These are phyloP conservation scores for Mycothermus thermophilus DNA, from an alignment of 495 filamentous ascomycete species.

Conservation along the genomic window DNA sequence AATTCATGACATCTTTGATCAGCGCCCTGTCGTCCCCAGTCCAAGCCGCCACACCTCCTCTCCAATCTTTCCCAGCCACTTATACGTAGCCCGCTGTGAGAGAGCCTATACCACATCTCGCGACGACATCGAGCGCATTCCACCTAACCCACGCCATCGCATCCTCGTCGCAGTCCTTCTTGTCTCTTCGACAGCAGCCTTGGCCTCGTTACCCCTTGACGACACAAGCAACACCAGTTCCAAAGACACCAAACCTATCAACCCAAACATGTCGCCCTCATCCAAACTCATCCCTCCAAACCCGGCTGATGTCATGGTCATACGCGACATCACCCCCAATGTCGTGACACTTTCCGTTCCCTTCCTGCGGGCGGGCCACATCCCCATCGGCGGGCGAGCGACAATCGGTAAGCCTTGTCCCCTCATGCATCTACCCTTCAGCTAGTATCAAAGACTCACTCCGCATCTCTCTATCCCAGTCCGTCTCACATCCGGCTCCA, in stretches of 20 bases:
- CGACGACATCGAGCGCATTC: too few relatives aligned
- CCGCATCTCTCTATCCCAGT: slow-evolving; percentile 39
- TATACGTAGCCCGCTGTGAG: too few relatives aligned
- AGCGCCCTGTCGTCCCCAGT: too few relatives aligned
- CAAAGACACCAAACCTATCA: neutral
- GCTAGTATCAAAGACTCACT: too few relatives aligned
- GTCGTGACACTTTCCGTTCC: slow-evolving; percentile 74
- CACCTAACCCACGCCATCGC: too few relatives aligned
- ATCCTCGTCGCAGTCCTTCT: too few relatives aligned
- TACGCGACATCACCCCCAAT: slow-evolving; percentile 65
- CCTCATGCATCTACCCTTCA: too few relatives aligned
- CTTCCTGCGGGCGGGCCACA: slow-evolving; percentile 64
- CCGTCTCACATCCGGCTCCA: slow-evolving; percentile 54
- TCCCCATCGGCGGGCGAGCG: slow-evolving; percentile 76
- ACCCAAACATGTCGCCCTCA: slow-evolving; percentile 22
- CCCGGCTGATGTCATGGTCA: slow-evolving; percentile 70
- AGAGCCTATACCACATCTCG: too few relatives aligned
- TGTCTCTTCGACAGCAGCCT: too few relatives aligned
- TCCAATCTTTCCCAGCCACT: too few relatives aligned
- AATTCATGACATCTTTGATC: too few relatives aligned
- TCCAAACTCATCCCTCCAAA: slow-evolving; percentile 39
- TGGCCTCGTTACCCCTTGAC: neutral
- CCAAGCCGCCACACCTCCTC: too few relatives aligned
- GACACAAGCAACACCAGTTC: neutral
- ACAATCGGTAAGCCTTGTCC: slow-evolving; percentile 54